Evolutionary conservation across 1,284 basidiomycete species (phyloP), one percentile per base, ranked within the genome.

Genomic region (Apiotrichum brassicae): DNA sequence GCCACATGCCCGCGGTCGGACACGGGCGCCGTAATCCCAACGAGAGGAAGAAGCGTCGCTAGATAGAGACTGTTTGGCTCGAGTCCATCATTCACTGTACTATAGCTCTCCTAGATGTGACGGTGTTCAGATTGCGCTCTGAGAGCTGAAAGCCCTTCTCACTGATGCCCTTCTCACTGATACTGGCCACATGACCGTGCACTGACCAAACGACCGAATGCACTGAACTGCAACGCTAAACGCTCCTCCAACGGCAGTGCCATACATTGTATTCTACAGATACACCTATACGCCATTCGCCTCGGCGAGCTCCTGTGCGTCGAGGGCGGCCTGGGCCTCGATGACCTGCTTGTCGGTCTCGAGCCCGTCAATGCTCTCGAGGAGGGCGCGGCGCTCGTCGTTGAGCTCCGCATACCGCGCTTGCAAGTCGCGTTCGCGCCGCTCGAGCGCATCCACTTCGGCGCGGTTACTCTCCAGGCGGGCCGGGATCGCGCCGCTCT

Each of bases 21-120:
- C 80, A 84, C 64, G 91, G 91, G 19, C 78, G 82, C 63, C 85
- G 80, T 67, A 95, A 95, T 74, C 89, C 89, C 2, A 94, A 92
- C 65, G 85, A 84, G 69, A 78, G 79, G 65, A 78, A 69, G 54
- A 56, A 53, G 51, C 22, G 40, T 6, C 40, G 40, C 19, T 34
- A 34, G 11, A n/a, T n/a, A n/a, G n/a, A n/a, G n/a, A n/a, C n/a
- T n/a, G n/a, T n/a, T n/a, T n/a, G n/a, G n/a, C n/a, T n/a, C n/a
- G n/a, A n/a, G n/a, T 34, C 13, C 33, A 34, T 34, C 28, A 30
- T 14, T 32, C n/a, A 25, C 43, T 44, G 43, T 44, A 44, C 43
- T 43, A 34, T 18, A 43, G 8, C 8, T 11, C 20, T 8, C 36
- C 20, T 37, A 37, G 36, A 37, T 37, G 20, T 23, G 11, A 37